phyloP scores from a whole-genome alignment of 169 alveolate genomes.

The Cryptosporidium canis region DNA sequence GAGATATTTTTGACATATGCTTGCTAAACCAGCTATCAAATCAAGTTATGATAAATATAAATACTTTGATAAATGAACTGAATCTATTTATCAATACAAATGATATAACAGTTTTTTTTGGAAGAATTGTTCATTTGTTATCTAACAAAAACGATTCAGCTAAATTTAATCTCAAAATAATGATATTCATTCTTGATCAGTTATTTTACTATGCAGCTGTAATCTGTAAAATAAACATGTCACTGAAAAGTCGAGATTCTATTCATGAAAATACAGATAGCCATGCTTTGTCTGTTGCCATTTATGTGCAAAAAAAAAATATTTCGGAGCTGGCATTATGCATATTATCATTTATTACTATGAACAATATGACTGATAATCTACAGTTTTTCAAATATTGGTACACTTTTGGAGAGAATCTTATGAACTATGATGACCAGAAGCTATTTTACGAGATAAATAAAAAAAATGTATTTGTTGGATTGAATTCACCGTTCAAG shows the following conservation, averaged over 20 bases:
- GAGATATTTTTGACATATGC: not conserved
- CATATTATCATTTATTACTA: not conserved
- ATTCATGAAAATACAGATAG: not conserved
- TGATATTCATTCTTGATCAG: too few relatives aligned
- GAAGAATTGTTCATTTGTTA: not conserved
- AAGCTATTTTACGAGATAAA: not conserved
- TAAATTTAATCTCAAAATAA: too few relatives aligned
- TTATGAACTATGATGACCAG: not conserved
- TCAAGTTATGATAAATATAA: not conserved
- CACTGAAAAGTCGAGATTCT: not conserved
- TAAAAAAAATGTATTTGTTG: not conserved
- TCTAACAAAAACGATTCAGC: not conserved
- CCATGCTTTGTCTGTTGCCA: not conserved
- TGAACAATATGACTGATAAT: not conserved
- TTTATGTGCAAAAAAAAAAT: not conserved
- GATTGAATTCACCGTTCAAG: not conserved
- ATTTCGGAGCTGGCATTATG: not conserved
- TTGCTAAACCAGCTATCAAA: not conserved
- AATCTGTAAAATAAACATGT: too few relatives aligned
- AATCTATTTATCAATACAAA: not conserved
- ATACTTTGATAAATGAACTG: not conserved
- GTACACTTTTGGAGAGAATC: constrained; percentile 21
- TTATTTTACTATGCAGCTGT: too few relatives aligned
- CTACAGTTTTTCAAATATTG: constrained; percentile 6
- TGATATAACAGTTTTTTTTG: not conserved